phyloP scores from a whole-genome alignment of 2,329 filamentous ascomycete genomes.

The Colletotrichum sp. region DNA sequence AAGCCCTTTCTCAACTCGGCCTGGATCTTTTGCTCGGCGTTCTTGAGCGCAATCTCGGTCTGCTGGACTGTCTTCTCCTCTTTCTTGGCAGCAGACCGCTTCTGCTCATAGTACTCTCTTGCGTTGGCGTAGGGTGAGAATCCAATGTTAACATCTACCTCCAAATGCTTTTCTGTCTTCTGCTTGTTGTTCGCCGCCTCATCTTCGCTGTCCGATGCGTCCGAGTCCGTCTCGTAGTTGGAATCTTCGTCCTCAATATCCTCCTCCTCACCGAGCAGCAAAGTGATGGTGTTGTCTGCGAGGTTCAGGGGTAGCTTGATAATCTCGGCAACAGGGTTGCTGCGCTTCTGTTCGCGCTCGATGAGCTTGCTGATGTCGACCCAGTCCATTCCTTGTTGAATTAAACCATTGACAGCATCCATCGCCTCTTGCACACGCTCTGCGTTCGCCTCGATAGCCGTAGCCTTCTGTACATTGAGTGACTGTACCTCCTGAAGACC shows the following conservation, averaged over 20 bases:
- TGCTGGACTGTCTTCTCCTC: constrained; percentile 85
- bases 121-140: constrained; percentile 90
- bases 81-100: constrained; percentile 82
- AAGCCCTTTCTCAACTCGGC: constrained; percentile 85
- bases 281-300: constrained; percentile 84
- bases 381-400: constrained; percentile 97
- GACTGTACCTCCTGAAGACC: constrained; percentile 82
- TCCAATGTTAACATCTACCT: constrained; percentile 83
- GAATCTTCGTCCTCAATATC: constrained; percentile 66
- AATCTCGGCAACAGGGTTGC: constrained; percentile 84
- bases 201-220: constrained; percentile 60
- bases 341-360: constrained; percentile 79
- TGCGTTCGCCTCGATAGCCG: constrained; percentile 87
- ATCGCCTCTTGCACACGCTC: constrained; percentile 92
- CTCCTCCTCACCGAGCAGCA: constrained; percentile 75
- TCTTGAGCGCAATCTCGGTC: constrained; percentile 83
- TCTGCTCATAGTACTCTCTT: constrained; percentile 89
- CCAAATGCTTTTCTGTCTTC: constrained; percentile 56
- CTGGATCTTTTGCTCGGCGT: constrained; percentile 85
- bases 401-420: constrained; percentile 89
- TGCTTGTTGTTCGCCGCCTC: constrained; percentile 39
- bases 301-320: constrained; percentile 89
- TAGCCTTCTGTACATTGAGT: constrained; percentile 85
- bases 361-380: constrained; percentile 87
- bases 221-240: constrained; percentile 68